These are phyloP conservation scores for Apiotrichum sp. DNA, from an alignment of 1,284 basidiomycete genomes.

Conservation along the genomic window DNA sequence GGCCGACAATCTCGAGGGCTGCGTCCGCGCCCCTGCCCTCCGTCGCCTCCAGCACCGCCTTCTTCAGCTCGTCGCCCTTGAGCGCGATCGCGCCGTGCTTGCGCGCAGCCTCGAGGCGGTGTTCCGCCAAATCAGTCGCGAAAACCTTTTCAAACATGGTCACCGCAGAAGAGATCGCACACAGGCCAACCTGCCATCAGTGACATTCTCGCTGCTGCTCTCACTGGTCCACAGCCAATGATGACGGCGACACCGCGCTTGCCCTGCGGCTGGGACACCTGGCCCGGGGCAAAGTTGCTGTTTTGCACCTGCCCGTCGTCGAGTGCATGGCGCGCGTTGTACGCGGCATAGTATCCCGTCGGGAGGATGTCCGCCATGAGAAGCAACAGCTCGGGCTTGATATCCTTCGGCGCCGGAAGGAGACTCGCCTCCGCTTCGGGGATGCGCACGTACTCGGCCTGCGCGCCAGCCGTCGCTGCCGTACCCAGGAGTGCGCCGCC, in stretches of 20 bases:
- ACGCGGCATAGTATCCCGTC: constrained; percentile 47
- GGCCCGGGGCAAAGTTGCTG: background rate
- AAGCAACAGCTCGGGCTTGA: constrained; percentile 44
- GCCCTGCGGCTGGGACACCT: constrained; percentile 13
- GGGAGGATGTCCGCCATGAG: constrained; percentile 49
- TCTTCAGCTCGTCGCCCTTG: constrained; percentile 22
- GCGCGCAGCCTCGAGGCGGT: constrained; percentile 27
- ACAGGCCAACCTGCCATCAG: constrained; percentile 31
- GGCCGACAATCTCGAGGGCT: constrained; percentile 66
- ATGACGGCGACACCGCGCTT: constrained; percentile 41
- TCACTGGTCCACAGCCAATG: constrained; percentile 49
- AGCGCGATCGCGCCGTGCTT: constrained; percentile 46
- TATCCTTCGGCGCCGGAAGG: constrained; percentile 40
- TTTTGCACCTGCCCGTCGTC: constrained; percentile 21
- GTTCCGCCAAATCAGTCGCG: constrained; percentile 32
- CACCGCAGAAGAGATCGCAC: constrained; percentile 45
- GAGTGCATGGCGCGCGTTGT: constrained; percentile 41
- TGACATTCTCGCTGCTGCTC: background rate
- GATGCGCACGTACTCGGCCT: constrained; percentile 78
- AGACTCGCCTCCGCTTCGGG: constrained; percentile 51
- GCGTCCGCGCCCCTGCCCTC: constrained; percentile 49
- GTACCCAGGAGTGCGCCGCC: constrained; percentile 45
- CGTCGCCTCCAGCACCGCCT: constrained; percentile 32
- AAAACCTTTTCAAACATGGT: constrained; percentile 42
- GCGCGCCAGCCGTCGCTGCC: constrained; percentile 66